Conservation (phyloP, 2,329 filamentous ascomycete species). For the Colletotrichum navitas region DNA sequence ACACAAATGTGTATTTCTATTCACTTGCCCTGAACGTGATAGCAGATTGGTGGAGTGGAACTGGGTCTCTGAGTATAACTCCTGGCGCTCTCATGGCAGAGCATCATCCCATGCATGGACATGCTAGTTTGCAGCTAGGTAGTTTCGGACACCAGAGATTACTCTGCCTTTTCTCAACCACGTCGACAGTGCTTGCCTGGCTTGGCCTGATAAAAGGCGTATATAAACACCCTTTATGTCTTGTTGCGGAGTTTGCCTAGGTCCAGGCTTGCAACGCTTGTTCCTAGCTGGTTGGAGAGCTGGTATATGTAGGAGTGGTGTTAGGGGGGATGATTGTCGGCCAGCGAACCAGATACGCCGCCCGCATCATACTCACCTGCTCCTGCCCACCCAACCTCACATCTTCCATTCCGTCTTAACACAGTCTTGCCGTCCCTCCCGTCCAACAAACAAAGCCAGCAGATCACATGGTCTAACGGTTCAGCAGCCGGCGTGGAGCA, state of each 20-base stretch:
- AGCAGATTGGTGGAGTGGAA: too few species aligned
- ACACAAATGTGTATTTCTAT: too few species aligned
- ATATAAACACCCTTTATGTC: not conserved
- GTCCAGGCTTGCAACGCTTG: not conserved
- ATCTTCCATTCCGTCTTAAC: conserved; percentile 15
- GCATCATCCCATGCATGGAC: too few species aligned
- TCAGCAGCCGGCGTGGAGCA: conserved; percentile 38
- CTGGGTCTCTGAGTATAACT: too few species aligned
- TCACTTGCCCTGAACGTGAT: too few species aligned
- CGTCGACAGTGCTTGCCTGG: not conserved
- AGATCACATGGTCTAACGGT: conserved; percentile 31
- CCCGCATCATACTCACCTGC: not conserved
- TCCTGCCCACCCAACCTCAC: not conserved
- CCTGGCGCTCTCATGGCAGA: too few species aligned
- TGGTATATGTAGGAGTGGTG: not conserved
- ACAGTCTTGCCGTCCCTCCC: not conserved
- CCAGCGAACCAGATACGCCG: not conserved
- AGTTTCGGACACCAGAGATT: too few species aligned
- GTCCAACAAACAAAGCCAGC: conserved; percentile 15
- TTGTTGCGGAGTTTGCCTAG: not conserved
- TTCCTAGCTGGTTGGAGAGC: not conserved
- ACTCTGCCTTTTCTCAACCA: not conserved
- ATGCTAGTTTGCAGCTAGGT: too few species aligned
- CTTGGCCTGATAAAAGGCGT: not conserved
- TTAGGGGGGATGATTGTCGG: not conserved